Conservation (phyloP, 306 rosid species). For the Quercus rubra region DNA sequence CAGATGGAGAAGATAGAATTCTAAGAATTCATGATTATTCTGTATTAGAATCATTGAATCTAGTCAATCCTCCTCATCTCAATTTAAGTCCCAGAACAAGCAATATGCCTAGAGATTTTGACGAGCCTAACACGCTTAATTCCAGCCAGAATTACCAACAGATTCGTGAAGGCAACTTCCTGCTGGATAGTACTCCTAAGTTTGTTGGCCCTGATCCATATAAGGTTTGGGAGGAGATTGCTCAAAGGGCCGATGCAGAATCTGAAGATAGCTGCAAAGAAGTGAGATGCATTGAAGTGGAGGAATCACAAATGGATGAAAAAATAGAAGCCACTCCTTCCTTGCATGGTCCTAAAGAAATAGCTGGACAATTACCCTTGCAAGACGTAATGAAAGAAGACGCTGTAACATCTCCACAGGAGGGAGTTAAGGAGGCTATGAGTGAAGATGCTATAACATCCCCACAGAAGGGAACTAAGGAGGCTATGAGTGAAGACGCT, state of each 20-base stretch:
- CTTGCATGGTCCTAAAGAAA: constrained; percentile 35
- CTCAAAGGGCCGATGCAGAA: constrained; percentile 21
- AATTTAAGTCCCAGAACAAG: constrained; percentile 1
- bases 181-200: constrained; percentile 45
- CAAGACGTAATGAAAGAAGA: constrained; percentile 12
- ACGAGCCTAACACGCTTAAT: constrained; percentile 15
- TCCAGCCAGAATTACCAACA: constrained; percentile 30
- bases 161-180: constrained; percentile 46
- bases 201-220: constrained; percentile 47
- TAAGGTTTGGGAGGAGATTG: constrained; percentile 57
- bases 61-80: constrained; percentile 11
- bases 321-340: constrained; percentile 10
- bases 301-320: constrained; percentile 25
- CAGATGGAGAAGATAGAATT: constrained; percentile 36
- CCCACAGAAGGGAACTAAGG: neutral
- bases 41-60: constrained; percentile 28
- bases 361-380: constrained; percentile 21
- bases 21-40: constrained; percentile 27
- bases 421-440: constrained; percentile 4
- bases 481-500: neutral
- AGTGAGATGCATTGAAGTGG: constrained; percentile 45
- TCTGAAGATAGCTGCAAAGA: constrained; percentile 50
- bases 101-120: constrained; percentile 14
- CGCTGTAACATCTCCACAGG: constrained; percentile 22
- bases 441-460: neutral